These are phyloP conservation scores for Pythium pyrilobum DNA, from an alignment of 352 stramenopile genomes.

Conservation along the genomic window DNA sequence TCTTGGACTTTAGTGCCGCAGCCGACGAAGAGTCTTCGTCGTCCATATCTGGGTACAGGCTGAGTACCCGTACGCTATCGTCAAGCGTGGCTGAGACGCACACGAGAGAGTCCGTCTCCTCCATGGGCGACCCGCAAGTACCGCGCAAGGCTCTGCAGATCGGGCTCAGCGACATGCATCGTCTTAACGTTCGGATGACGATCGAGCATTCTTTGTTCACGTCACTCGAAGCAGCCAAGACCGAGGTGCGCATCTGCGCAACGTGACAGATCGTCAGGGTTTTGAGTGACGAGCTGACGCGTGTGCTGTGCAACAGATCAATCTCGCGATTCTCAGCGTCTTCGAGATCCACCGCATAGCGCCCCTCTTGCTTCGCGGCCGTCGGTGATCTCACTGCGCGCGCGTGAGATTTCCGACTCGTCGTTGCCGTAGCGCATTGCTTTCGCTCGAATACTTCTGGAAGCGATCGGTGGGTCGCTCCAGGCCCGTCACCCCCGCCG, in stretches of 20 bases:
- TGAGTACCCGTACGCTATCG: not conserved
- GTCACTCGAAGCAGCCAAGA: conserved; percentile 53
- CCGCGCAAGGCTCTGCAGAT: conserved; percentile 13
- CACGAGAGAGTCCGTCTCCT: conserved; percentile 9
- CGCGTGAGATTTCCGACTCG: not conserved
- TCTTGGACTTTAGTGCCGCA: conserved; percentile 8
- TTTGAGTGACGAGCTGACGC: not conserved
- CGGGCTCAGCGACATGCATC: conserved; percentile 30
- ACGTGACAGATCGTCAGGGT: not conserved
- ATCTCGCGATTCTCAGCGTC: conserved; percentile 56
- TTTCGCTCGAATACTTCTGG: conserved; percentile 19
- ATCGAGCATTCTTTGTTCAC: conserved; percentile 48
- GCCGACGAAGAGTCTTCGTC: not conserved
- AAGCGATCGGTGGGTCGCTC: conserved; percentile 13
- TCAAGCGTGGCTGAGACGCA: not conserved
- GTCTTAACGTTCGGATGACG: conserved; percentile 52
- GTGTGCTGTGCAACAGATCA: conserved; percentile 35
- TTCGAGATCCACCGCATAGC: conserved; percentile 38
- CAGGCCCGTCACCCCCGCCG: not conserved
- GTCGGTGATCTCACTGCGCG: not conserved
- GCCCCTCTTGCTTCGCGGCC: conserved; percentile 1
- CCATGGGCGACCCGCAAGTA: not conserved
- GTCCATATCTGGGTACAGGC: conserved; percentile 2
- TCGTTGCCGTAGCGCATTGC: conserved; percentile 20
- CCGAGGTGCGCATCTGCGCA: conserved; percentile 32